Conservation (phyloP, 352 stramenopile genomes). For the Phytophthora megakarya region DNA sequence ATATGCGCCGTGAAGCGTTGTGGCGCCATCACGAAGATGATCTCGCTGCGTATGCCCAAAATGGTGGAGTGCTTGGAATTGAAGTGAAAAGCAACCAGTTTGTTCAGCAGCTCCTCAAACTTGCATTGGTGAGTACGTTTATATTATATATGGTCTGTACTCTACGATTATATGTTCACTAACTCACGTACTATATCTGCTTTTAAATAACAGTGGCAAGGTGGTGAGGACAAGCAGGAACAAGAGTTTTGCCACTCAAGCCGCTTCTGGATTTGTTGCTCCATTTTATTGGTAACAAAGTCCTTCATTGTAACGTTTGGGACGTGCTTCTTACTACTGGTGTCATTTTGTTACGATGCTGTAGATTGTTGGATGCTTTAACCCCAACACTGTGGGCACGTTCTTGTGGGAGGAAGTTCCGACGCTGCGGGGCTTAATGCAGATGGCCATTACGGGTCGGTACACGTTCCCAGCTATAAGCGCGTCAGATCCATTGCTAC, state of each 20-base stretch:
- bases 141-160: neutral
- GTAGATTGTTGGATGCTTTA: slow-evolving; percentile 68
- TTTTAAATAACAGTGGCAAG: slow-evolving; percentile 46
- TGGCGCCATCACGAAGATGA: slow-evolving; percentile 65
- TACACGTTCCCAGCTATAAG: slow-evolving; percentile 74
- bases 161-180: neutral
- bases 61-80: slow-evolving; percentile 74
- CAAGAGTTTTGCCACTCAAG: slow-evolving; percentile 81
- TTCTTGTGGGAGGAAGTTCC: slow-evolving; percentile 77
- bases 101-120: slow-evolving; percentile 59
- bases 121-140: slow-evolving; percentile 52
- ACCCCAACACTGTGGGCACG: slow-evolving; percentile 76
- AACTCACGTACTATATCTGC: slow-evolving; percentile 11
- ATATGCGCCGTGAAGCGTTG: slow-evolving; percentile 74
- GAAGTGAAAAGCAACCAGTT: slow-evolving; percentile 64
- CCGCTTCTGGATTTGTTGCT: slow-evolving; percentile 85
- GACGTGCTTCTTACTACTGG: neutral
- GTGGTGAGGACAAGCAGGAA: slow-evolving; percentile 57
- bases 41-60: slow-evolving; percentile 53
- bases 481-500: slow-evolving; percentile 55
- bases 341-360: neutral
- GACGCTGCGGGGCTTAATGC: slow-evolving; percentile 81
- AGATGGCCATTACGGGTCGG: slow-evolving; percentile 84
- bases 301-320: neutral
- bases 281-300: slow-evolving; percentile 74